These are phyloP conservation scores for Heterobasidion occidentale DNA, from an alignment of 1,284 basidiomycete genomes.

Conservation along the genomic window DNA sequence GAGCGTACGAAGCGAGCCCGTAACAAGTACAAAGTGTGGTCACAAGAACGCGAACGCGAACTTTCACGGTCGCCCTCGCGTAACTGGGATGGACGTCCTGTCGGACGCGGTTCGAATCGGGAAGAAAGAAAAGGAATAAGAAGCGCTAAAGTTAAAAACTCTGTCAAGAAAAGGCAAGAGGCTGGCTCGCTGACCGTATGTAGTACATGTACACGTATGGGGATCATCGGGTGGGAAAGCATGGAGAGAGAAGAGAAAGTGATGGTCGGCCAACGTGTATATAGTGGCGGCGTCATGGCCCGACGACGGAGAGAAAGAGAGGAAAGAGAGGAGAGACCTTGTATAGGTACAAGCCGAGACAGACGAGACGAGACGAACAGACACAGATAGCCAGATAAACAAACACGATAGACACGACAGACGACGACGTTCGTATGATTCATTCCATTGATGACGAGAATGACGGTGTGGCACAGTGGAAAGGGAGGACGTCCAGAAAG, in stretches of 20 bases:
- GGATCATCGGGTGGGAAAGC: neutral
- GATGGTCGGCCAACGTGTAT: neutral
- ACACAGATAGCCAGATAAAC: neutral
- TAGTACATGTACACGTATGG: no score
- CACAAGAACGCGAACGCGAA: no score
- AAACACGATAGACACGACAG: neutral
- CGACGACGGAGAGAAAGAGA: neutral
- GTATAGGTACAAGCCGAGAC: neutral
- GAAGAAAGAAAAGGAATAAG: neutral
- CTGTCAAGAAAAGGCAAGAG: slow-evolving; percentile 2
- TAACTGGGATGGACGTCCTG: no score
- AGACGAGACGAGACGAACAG: neutral
- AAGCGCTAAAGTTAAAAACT: neutral
- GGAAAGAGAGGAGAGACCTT: neutral
- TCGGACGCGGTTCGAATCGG: no score
- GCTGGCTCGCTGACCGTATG: no score
- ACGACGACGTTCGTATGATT: neutral
- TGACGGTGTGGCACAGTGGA: neutral
- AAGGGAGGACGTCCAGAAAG: neutral
- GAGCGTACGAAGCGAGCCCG: no score
- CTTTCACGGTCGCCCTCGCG: no score
- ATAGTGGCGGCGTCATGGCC: neutral
- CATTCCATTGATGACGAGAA: no score
- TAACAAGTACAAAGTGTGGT: no score
- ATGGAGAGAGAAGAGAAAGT: neutral